These are phyloP conservation scores for Mallotus japonicus DNA, from an alignment of 441 rosid species.

Conservation along the genomic window DNA sequence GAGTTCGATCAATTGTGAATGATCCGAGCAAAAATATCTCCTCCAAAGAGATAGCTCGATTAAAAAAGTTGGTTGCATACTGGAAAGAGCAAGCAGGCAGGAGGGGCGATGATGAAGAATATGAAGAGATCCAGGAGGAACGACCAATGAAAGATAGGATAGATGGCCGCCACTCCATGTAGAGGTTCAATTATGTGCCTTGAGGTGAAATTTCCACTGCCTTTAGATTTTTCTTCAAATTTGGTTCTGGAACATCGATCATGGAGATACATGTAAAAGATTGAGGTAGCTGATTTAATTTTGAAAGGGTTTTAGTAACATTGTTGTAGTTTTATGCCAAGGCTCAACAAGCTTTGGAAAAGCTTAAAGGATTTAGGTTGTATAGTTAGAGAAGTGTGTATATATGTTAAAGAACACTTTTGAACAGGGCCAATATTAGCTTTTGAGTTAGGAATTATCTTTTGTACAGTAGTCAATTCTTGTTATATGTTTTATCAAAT, in stretches of 20 bases:
- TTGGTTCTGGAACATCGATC: not conserved
- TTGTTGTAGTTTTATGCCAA: not conserved
- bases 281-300: not conserved
- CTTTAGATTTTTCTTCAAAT: not conserved
- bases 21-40: conserved; percentile 85
- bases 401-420: conserved; percentile 1
- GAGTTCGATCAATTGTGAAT: conserved; percentile 84
- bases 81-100: conserved; percentile 96
- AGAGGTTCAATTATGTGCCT: conserved; percentile 14
- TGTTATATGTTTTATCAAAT: no score
- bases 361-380: conserved; percentile 15
- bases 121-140: conserved; percentile 79
- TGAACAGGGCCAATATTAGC: not conserved
- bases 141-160: conserved; percentile 41
- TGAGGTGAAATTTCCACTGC: conserved; percentile 4
- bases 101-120: conserved; percentile 73
- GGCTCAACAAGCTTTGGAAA: not conserved
- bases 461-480: not conserved
- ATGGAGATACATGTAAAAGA: not conserved
- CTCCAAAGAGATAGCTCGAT: conserved; percentile 80
- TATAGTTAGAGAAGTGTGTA: conserved; percentile 14
- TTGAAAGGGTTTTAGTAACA: not conserved
- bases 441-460: not conserved
- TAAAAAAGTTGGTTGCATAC: conserved; percentile 77
- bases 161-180: conserved; percentile 59